These are phyloP conservation scores for Chamaecrista fasciculata DNA, from an alignment of 306 rosid genomes.

Conservation along the genomic window DNA sequence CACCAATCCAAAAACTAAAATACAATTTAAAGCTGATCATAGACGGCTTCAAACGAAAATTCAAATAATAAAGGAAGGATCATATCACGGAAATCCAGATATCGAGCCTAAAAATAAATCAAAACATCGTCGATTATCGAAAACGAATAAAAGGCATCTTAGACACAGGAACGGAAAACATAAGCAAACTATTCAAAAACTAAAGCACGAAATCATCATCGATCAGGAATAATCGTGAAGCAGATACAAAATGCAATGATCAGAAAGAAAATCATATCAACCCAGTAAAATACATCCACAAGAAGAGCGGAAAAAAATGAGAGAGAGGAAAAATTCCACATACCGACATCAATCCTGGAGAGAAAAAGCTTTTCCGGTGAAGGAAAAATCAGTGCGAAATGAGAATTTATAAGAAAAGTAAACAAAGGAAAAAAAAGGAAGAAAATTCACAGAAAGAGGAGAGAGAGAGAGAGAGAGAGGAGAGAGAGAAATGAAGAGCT, in stretches of 20 bases:
- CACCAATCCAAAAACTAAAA: background rate
- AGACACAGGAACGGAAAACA: background rate
- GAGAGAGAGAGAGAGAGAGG: background rate
- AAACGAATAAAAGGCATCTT: background rate
- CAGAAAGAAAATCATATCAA: conserved; percentile 26
- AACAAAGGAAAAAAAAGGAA: conserved; percentile 28
- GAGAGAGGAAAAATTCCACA: conserved; percentile 24
- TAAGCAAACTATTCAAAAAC: background rate
- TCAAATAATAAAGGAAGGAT: conserved; percentile 21
- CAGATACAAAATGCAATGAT: conserved; percentile 19
- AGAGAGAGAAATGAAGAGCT: background rate
- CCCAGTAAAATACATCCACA: background rate
- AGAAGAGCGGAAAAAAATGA: background rate
- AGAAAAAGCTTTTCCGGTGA: conserved; percentile 29
- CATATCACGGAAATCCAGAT: conserved; percentile 22
- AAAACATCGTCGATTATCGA: background rate
- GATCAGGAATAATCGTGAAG: conserved; percentile 27
- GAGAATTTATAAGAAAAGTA: conserved; percentile 26
- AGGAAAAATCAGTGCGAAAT: conserved; percentile 14
- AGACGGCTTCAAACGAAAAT: background rate
- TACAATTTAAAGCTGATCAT: background rate
- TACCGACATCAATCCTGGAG: conserved; percentile 91
- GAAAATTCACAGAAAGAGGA: conserved; percentile 29
- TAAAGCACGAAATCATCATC: conserved; percentile 29
- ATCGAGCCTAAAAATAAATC: background rate